A percentile compares a stretch with the other conserved stretches of the same genome.
Evolutionary conservation across 129 eudicot genomes (phyloP).

Genomic region (Centrapalus pauciflorus): DNA sequence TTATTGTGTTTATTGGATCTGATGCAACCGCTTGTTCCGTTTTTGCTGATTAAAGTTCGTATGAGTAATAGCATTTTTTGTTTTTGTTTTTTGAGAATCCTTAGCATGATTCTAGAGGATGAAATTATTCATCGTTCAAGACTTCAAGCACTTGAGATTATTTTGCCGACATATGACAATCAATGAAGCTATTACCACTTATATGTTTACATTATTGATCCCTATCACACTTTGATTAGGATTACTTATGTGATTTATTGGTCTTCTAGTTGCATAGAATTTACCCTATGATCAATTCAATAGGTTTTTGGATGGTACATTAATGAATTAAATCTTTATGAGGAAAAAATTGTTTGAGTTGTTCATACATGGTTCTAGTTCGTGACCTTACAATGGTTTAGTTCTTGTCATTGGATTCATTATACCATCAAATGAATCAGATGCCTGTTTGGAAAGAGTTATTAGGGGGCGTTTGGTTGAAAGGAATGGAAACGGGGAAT

Average conservation of each 20-base stretch:
- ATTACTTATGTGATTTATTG: neutral
- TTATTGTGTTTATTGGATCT: slow-evolving; percentile 1
- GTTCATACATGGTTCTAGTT: neutral
- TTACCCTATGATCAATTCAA: neutral
- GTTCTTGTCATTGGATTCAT: slow-evolving; percentile 7
- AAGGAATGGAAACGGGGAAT: too few species aligned
- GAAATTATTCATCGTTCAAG: neutral
- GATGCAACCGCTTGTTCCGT: slow-evolving; percentile 8
- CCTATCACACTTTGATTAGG: neutral
- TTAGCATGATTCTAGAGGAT: slow-evolving; percentile 7
- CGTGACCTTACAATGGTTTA: neutral
- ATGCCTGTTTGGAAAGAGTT: slow-evolving; percentile 1
- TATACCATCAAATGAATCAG: neutral
- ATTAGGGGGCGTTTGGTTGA: too few species aligned
- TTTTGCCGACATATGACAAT: neutral
- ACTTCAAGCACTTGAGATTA: neutral
- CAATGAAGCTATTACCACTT: slow-evolving; percentile 14
- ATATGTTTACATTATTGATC: neutral
- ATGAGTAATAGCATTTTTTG: neutral
- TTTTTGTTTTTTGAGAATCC: neutral
- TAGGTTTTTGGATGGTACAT: neutral
- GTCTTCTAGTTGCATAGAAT: neutral
- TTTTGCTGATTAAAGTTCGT: slow-evolving; percentile 3
- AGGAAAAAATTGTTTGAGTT: neutral
- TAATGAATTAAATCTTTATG: slow-evolving; percentile 4